A percentile compares a stretch with the other conserved stretches of the same genome.
Conservation (phyloP, 2,329 filamentous ascomycete species). For the Penicillium sp. region DNA sequence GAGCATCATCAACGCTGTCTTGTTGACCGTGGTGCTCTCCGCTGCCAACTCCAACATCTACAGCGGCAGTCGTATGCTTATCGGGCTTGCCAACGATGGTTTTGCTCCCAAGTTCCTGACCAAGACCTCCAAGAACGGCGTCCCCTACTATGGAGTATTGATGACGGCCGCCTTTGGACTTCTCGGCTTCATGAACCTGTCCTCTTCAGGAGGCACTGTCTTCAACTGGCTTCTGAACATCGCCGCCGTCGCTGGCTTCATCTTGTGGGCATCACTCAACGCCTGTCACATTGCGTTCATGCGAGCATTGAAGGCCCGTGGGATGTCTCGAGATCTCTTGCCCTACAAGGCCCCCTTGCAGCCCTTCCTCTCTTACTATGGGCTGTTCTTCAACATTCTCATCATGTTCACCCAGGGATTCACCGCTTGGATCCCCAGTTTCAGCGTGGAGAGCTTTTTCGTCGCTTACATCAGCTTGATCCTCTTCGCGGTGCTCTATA, state of each 20-base stretch:
- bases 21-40: conserved; percentile 12
- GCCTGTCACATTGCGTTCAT: conserved; percentile 10
- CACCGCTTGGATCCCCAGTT: conserved; percentile 8
- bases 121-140: conserved; percentile 9
- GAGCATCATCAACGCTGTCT: conserved; percentile 10
- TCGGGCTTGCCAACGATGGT: conserved; percentile 7
- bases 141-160: conserved; percentile 6
- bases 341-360: conserved; percentile 11
- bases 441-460: conserved; percentile 10
- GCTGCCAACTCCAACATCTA: conserved; percentile 13
- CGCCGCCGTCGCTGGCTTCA: conserved; percentile 9
- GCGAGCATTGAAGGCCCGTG: conserved; percentile 9
- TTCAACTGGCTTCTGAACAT: conserved; percentile 13
- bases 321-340: conserved; percentile 6
- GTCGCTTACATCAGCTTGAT: conserved; percentile 11
- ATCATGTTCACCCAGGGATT: conserved; percentile 12
- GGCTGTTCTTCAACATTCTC: conserved; percentile 8
- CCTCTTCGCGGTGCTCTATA: conserved; percentile 10
- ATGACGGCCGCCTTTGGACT: conserved; percentile 9
- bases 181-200: conserved; percentile 11
- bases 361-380: conserved; percentile 10
- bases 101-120: conserved; percentile 7
- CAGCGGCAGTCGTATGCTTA: conserved; percentile 8
- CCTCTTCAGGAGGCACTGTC: conserved; percentile 4
- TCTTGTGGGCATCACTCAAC: conserved; percentile 12